These are phyloP conservation scores for Plantago elongata DNA, from an alignment of 257 asterid genomes.

Conservation along the genomic window DNA sequence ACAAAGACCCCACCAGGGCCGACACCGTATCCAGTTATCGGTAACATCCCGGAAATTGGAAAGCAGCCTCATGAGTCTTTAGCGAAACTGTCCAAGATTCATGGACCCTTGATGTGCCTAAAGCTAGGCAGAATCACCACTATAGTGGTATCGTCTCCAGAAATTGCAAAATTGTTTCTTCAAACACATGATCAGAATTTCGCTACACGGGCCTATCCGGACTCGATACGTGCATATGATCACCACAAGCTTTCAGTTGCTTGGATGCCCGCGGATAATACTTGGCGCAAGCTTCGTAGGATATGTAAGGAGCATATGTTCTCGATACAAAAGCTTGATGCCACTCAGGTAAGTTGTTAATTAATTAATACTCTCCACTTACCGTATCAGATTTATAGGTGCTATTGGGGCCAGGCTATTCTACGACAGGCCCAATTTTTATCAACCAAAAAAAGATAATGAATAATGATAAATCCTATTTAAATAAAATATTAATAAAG, in stretches of 20 bases:
- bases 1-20: slow-evolving; percentile 4
- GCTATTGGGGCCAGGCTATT: no score
- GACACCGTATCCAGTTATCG: not conserved
- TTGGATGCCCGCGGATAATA: slow-evolving; percentile 5
- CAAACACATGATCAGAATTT: slow-evolving; percentile 3
- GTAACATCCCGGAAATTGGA: slow-evolving; percentile 2
- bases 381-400: no score
- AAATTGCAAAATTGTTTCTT: not conserved
- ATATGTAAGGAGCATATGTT: slow-evolving; percentile 3
- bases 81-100: not conserved
- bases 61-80: not conserved
- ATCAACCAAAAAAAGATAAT: no score
- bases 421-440: no score
- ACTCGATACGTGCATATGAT: not conserved
- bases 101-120: slow-evolving; percentile 3
- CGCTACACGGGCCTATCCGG: not conserved
- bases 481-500: no score
- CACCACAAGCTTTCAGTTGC: slow-evolving; percentile 2
- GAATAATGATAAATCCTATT: no score
- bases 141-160: not conserved
- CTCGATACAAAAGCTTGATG: not conserved
- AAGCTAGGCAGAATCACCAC: slow-evolving; percentile 9
- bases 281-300: slow-evolving; percentile 11
- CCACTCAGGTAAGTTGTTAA: not conserved
- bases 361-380: no score